A percentile compares a stretch with the other conserved stretches of the same genome.
phyloP scores from a whole-genome alignment of 768 basidiomycete species.

The Kondoa malvinella region DNA sequence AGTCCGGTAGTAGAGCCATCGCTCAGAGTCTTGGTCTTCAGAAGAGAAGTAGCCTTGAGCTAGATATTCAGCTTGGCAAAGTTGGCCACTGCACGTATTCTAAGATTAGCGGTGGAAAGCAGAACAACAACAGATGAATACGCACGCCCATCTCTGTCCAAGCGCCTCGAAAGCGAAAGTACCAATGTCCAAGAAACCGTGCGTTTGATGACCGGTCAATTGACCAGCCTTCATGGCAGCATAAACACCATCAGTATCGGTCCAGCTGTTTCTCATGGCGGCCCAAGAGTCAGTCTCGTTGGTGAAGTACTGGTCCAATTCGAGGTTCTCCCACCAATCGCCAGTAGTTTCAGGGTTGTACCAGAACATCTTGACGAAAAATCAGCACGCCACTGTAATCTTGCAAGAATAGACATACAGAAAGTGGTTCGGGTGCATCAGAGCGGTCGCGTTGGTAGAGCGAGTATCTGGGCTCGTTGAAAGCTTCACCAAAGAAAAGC shows the following conservation, averaged over 20 bases:
- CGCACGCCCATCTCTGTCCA: conserved; percentile 72
- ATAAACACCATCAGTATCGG: conserved; percentile 62
- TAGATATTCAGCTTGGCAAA: conserved; percentile 73
- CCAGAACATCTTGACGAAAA: conserved; percentile 56
- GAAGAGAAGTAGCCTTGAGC: conserved; percentile 57
- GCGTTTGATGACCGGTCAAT: conserved; percentile 66
- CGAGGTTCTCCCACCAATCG: conserved; percentile 75
- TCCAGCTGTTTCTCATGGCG: conserved; percentile 84
- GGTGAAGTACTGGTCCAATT: conserved; percentile 69
- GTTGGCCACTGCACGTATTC: conserved; percentile 44
- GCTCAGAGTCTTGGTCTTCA: conserved; percentile 44
- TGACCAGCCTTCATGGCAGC: conserved; percentile 78
- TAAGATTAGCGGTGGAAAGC: conserved; percentile 30
- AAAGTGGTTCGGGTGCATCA: conserved; percentile 43
- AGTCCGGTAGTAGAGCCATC: conserved; percentile 93
- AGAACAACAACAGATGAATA: conserved; percentile 76
- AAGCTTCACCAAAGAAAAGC: conserved; percentile 56
- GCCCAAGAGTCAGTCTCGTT: conserved; percentile 63
- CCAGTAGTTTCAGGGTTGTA: conserved; percentile 68
- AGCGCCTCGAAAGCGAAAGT: conserved; percentile 91
- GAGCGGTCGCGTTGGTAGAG: conserved; percentile 80
- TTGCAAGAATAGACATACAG: conserved; percentile 35
- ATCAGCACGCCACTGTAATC: conserved; percentile 27
- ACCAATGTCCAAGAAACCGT: conserved; percentile 58
- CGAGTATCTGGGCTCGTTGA: conserved; percentile 51